Evolutionary conservation across 2,329 filamentous ascomycete species (phyloP).

Genomic region (Penicillium concentricum): DNA sequence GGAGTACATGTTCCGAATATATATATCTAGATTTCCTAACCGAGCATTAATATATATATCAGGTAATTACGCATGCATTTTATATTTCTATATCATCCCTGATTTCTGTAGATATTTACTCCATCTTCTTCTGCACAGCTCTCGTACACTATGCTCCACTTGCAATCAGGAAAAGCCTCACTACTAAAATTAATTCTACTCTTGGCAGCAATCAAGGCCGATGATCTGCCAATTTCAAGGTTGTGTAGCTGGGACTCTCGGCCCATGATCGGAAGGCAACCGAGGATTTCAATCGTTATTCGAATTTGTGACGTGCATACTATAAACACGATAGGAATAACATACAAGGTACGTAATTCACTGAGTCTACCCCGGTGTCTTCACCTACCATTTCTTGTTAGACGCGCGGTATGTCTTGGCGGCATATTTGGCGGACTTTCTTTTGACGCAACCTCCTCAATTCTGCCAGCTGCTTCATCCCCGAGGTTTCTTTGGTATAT

Average conservation of each 20-base stretch:
- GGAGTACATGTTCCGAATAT: neutral
- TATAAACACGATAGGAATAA: neutral
- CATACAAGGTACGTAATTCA: neutral
- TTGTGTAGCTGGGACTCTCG: neutral
- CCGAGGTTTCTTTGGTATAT: neutral
- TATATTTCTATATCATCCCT: neutral
- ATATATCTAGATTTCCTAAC: neutral
- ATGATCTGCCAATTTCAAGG: no score
- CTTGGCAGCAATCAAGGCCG: neutral
- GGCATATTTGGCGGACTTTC: neutral
- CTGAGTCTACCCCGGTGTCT: neutral
- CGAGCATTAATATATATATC: neutral
- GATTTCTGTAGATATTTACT: neutral
- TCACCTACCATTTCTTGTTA: neutral
- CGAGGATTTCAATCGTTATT: neutral
- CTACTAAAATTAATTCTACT: neutral
- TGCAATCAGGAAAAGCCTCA: neutral
- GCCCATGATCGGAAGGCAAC: neutral
- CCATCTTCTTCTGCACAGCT: neutral
- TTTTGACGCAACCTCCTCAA: neutral
- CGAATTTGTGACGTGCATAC: neutral
- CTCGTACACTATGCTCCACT: neutral
- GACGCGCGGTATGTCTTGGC: neutral
- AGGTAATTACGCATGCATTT: neutral
- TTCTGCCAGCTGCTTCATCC: neutral